Base-by-base conservation (phyloP, 169 alveolate genomes). In the Theileria equi region DNA sequence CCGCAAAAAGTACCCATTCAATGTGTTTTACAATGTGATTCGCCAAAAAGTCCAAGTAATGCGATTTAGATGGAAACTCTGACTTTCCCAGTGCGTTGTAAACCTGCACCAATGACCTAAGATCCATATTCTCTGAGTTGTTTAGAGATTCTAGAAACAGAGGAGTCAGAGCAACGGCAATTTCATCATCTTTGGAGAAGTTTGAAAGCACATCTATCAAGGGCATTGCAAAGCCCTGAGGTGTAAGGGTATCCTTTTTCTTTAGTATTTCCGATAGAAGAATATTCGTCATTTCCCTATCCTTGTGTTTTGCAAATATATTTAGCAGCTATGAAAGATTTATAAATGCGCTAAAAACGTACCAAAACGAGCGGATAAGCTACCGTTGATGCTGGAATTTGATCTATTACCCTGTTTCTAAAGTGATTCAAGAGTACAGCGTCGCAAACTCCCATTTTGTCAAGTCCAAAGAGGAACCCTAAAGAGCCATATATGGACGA, bases 351-450 rank as follows among this genome's bases (percentile, higher is more conserved):
- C 17, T 5, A 28, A 57, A 40, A 23, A 5, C 17, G 21, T 57
- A 57, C 67, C 40, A 73, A 5, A 1, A 50, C 78, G 52, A 73
- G 41, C 2, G 83, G 83, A n/a, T 73, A 73, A 3, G 83, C 50
- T 8, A 29, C 48, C 25, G 17, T 63, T 16, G 78, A 74, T 17
- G 74, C 25, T n/a, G 49, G 45, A 5, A 73, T 32, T 4, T 45
- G 36, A 11, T 7, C 48, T 10, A 26, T 26, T 5, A 73, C 68
- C 31, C 16, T 53, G 23, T 8, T 16, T 29, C 54, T 62, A 44
- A 62, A 62, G 6, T 50, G 7, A 26, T 11, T 6, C 19, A 54
- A 23, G n/a, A 73, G 13, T 0, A 34, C 68, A 11, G n/a, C 16
- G 41, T 73, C 83, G 16, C 68, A 62, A 11, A 52, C 31, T 17